Evolutionary conservation across 257 asterid genomes (phyloP).

Genomic region (Thymus mandschuricus): DNA sequence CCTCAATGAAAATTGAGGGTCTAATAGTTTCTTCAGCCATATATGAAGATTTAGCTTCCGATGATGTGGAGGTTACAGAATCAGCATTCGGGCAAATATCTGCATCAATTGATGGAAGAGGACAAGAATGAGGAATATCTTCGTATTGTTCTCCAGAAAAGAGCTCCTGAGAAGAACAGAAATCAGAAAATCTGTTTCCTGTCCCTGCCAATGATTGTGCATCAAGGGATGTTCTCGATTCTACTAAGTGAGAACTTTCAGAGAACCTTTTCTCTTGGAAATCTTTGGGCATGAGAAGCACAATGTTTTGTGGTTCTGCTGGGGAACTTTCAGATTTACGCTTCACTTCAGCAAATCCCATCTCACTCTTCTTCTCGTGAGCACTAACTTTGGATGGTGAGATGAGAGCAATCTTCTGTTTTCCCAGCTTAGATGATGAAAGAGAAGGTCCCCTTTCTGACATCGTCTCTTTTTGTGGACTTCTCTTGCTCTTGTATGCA

Average conservation of each 20-base stretch:
- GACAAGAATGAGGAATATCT: slow-evolving; percentile 62
- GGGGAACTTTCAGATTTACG: slow-evolving; percentile 35
- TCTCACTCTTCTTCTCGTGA: slow-evolving; percentile 37
- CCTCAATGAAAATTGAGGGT: slow-evolving; percentile 39
- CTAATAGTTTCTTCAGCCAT: slow-evolving; percentile 36
- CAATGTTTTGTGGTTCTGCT: slow-evolving; percentile 43
- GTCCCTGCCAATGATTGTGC: slow-evolving; percentile 43
- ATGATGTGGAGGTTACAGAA: slow-evolving; percentile 34
- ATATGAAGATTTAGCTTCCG: slow-evolving; percentile 37
- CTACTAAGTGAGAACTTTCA: slow-evolving; percentile 49
- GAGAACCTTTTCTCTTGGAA: slow-evolving; percentile 39
- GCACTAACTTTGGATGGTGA: slow-evolving; percentile 33
- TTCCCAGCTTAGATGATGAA: slow-evolving; percentile 35
- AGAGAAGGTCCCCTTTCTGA: slow-evolving; percentile 41
- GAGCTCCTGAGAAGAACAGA: slow-evolving; percentile 51
- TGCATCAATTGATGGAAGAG: slow-evolving; percentile 51
- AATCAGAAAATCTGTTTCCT: slow-evolving; percentile 50
- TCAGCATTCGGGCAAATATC: slow-evolving; percentile 39
- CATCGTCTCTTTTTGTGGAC: slow-evolving; percentile 33
- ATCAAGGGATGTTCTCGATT: slow-evolving; percentile 49
- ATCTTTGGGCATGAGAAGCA: slow-evolving; percentile 53
- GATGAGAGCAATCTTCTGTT: slow-evolving; percentile 34
- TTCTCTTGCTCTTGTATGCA: slow-evolving; percentile 42
- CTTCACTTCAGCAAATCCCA: slow-evolving; percentile 35
- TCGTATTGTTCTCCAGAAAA: slow-evolving; percentile 39